Base-by-base conservation (phyloP, 352 stramenopile species). In the Phytophthora agathidicida region DNA sequence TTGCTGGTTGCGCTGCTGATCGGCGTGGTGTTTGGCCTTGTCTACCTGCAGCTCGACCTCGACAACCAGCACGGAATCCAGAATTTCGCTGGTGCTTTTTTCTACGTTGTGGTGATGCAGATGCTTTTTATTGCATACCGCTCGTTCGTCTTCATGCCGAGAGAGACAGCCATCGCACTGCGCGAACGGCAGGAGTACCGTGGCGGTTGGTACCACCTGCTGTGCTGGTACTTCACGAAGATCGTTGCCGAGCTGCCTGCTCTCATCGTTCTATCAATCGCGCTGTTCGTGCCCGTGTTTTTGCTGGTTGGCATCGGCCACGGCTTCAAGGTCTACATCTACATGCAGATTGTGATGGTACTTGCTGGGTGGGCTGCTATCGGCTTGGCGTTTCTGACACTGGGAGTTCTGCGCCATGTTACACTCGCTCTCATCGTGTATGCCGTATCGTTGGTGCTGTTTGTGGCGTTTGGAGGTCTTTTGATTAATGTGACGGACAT, bases 71-170 rank as follows among this genome's bases (percentile, higher is more conserved):
- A 83, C 19, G 71, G 77, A 2, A 79, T 84, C 26, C 77, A 88
- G 44, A 81, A 83, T 45, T 82, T 80, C 38, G 38, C 64, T 1
- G 75, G 77, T 19, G 59, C 58, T 7, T 83, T 85, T 50, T 88
- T 86, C 64, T 83, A 80, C 54, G 22, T 72, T 1, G 45, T 83
- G 0, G 60, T 89, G 32, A 65, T 79, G 13, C 74, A 83, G 30
- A 73, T 83, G 35, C 76, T 90, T 31, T 70, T 71, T 38, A 60
- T 47, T 5, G 46, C 71, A 3, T 77, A 68, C 36, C 71, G 71
- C 7, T 63, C 70, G 14, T 80, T 84, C 27, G 32, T 69, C 2
- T 71, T 65, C 19, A 42, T 80, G 26, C 77, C 77, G 8, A 54
- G 65, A 35, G 77, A 84, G 41, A 61, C 68, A 7, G 71, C 74